These are phyloP conservation scores for Trichothecium roseum DNA, from an alignment of 2,329 filamentous ascomycete genomes.

Conservation along the genomic window DNA sequence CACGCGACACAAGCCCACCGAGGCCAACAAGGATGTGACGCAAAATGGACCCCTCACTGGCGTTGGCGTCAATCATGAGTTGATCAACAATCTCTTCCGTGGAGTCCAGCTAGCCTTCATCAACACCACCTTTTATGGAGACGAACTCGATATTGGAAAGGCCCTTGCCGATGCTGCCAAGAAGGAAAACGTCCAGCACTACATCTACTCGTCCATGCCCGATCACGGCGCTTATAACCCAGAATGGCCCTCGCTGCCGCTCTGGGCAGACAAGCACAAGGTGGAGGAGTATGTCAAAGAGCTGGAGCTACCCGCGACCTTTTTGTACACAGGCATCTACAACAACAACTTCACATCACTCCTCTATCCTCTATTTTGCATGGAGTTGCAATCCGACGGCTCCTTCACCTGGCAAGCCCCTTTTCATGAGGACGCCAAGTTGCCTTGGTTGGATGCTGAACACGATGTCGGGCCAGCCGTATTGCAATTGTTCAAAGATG, in stretches of 20 bases:
- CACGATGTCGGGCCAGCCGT: constrained; percentile 91
- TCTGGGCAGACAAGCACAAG: constrained; percentile 88
- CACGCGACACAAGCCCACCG: constrained; percentile 38
- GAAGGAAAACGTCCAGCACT: constrained; percentile 74
- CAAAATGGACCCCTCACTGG: constrained; percentile 52
- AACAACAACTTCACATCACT: constrained; percentile 98
- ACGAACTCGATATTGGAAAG: constrained; percentile 83
- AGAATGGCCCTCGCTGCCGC: constrained; percentile 70
- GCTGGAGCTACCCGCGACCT: constrained; percentile 75
- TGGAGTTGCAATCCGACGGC: constrained; percentile 76
- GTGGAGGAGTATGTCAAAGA: constrained; percentile 86
- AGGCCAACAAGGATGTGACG: constrained; percentile 52
- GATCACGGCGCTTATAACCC: constrained; percentile 76
- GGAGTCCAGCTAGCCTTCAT: constrained; percentile 88
- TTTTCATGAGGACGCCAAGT: constrained; percentile 77
- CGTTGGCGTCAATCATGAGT: constrained; percentile 57
- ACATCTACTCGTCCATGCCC: constrained; percentile 95
- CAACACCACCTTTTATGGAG: constrained; percentile 95
- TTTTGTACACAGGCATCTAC: constrained; percentile 94
- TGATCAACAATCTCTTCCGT: constrained; percentile 71
- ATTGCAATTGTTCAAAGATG: constrained; percentile 91
- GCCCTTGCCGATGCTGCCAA: constrained; percentile 85
- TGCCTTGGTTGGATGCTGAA: constrained; percentile 94
- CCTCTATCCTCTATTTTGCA: constrained; percentile 87
- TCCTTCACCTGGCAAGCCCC: constrained; percentile 90